Conservation (phyloP, 257 asterid genomes). For the Petrea volubilis region DNA sequence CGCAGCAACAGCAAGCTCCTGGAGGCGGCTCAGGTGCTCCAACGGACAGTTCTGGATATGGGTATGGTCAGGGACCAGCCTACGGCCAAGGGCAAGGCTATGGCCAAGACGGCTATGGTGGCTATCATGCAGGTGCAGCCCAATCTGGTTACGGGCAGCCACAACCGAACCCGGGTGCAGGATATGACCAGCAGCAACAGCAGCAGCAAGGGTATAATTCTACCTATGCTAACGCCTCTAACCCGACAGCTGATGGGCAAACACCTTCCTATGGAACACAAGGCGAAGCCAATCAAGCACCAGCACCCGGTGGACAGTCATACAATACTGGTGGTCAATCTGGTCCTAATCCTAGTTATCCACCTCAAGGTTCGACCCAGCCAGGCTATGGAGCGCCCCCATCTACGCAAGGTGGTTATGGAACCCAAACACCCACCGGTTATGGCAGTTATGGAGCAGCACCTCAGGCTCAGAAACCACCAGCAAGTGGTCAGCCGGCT, state of each 20-base stretch:
- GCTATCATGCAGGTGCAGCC: constrained; percentile 53
- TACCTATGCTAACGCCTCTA: constrained; percentile 34
- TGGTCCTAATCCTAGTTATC: constrained; percentile 44
- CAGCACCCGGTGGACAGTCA: constrained; percentile 56
- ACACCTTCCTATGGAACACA: constrained; percentile 63
- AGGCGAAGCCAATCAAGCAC: constrained; percentile 66
- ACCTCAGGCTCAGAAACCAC: constrained; percentile 47
- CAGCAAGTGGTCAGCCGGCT: constrained; percentile 38
- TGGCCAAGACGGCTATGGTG: constrained; percentile 73
- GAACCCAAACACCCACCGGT: constrained; percentile 47
- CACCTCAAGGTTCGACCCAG: constrained; percentile 61
- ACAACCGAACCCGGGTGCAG: constrained; percentile 44
- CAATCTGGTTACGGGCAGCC: constrained; percentile 67
- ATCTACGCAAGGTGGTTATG: constrained; percentile 65
- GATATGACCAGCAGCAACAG: constrained; percentile 73
- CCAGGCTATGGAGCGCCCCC: constrained; percentile 64
- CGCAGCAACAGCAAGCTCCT: constrained; percentile 48
- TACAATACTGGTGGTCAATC: constrained; percentile 59
- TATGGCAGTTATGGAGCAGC: constrained; percentile 52
- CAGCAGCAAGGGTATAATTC: constrained; percentile 76
- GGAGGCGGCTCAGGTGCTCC: constrained; percentile 38
- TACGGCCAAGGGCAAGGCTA: constrained; percentile 83
- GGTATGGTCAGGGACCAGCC: constrained; percentile 56
- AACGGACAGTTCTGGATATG: constrained; percentile 62
- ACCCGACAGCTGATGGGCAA: constrained; percentile 51